These are phyloP conservation scores for Cladosporium sp. DNA, from an alignment of 2,329 filamentous ascomycete species.

Conservation along the genomic window DNA sequence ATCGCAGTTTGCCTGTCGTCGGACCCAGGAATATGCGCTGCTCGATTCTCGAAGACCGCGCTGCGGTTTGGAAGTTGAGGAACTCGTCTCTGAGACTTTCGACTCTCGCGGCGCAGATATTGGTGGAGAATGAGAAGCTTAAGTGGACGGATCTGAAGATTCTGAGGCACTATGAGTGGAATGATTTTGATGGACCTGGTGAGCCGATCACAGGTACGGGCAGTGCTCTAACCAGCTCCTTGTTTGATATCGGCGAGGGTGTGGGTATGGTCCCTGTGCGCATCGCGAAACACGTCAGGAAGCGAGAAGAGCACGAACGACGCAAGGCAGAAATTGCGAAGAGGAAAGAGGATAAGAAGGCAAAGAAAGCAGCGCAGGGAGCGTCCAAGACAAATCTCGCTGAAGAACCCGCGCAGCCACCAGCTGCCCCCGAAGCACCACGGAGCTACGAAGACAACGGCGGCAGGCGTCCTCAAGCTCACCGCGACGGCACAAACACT, in stretches of 20 bases:
- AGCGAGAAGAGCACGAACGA: constrained; percentile 46
- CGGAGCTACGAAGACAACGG: constrained; percentile 4
- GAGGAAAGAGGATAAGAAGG: constrained; percentile 23
- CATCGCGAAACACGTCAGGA: constrained; percentile 53
- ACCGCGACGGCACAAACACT: constrained; percentile 18
- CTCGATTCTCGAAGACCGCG: constrained; percentile 55
- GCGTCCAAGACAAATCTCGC: neutral
- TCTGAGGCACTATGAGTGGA: constrained; percentile 64
- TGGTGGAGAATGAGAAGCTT: constrained; percentile 56
- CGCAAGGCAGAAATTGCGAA: constrained; percentile 37
- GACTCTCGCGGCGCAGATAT: constrained; percentile 58
- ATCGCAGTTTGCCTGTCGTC: constrained; percentile 50
- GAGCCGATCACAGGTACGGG: constrained; percentile 64
- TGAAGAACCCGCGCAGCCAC: neutral
- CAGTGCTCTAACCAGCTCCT: constrained; percentile 53
- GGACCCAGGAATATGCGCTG: constrained; percentile 53
- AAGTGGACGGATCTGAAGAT: constrained; percentile 59
- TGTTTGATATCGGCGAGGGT: constrained; percentile 56
- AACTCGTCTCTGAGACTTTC: constrained; percentile 55
- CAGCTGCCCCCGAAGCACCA: neutral
- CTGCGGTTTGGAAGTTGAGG: constrained; percentile 62
- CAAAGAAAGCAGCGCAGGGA: constrained; percentile 13
- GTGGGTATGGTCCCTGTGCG: constrained; percentile 58
- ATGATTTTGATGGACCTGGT: constrained; percentile 69
- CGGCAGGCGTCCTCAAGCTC: constrained; percentile 15